Conservation (phyloP, 2,329 filamentous ascomycete species). For the Rutstroemia sp. region DNA sequence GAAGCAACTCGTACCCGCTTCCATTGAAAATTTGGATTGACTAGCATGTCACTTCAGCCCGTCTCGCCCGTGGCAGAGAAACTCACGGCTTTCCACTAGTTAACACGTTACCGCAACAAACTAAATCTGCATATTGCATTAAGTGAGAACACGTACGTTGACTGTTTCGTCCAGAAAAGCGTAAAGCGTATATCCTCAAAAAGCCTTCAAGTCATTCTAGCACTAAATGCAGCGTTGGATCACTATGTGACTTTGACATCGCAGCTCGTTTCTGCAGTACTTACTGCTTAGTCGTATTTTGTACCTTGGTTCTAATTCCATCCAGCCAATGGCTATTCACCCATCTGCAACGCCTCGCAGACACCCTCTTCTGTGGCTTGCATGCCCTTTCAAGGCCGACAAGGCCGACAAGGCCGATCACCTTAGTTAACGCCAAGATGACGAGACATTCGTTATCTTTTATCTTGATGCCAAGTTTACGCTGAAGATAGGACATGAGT, state of each 20-base stretch:
- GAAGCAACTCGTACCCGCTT: not conserved
- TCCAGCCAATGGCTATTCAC: not conserved
- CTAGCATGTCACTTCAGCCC: not conserved
- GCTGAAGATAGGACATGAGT: not conserved
- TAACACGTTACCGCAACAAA: not conserved
- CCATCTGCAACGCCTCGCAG: not conserved
- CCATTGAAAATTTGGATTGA: not conserved
- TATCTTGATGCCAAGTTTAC: not conserved
- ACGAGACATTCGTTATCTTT: not conserved
- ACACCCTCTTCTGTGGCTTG: not conserved
- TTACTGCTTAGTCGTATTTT: not conserved
- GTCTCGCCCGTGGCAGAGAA: not conserved
- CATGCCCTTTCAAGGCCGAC: not conserved
- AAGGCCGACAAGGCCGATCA: not conserved
- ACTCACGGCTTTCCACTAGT: not conserved
- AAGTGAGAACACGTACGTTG: too few species aligned
- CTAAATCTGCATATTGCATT: not conserved
- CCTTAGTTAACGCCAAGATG: not conserved
- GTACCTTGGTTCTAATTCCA: not conserved
- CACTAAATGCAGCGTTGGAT: not conserved
- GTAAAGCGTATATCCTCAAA: too few species aligned
- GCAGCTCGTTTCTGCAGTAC: not conserved
- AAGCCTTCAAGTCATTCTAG: too few species aligned
- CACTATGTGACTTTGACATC: not conserved
- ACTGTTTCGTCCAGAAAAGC: too few species aligned